phyloP scores from a whole-genome alignment of 768 basidiomycete genomes.

The Trametes elegans region DNA sequence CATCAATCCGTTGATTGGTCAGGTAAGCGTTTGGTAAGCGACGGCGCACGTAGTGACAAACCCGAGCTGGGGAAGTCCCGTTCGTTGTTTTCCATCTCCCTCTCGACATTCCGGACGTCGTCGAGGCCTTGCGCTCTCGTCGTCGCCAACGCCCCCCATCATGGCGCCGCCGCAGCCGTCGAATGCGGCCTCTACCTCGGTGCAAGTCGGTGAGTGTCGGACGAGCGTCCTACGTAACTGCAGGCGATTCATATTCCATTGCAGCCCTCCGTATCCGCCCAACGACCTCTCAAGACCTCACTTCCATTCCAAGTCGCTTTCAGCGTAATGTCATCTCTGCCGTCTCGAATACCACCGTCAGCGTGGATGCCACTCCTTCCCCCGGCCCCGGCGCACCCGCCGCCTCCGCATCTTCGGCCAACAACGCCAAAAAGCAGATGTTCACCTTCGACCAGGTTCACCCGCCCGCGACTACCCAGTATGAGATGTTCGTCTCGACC shows the following conservation, averaged over 20 bases:
- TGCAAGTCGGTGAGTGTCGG: conserved; percentile 84
- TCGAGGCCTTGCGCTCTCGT: conserved; percentile 25
- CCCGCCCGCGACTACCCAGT: conserved; percentile 79
- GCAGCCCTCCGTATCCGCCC: conserved; percentile 90
- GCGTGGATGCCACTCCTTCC: conserved; percentile 72
- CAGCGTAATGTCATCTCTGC: conserved; percentile 87
- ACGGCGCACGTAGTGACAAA: conserved; percentile 10
- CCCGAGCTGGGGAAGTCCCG: conserved; percentile 18
- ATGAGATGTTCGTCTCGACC: conserved; percentile 81
- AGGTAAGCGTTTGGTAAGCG: conserved; percentile 12
- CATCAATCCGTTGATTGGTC: conserved; percentile 18
- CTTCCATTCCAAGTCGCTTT: conserved; percentile 90
- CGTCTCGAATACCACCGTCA: conserved; percentile 66
- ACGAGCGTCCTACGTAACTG: not conserved
- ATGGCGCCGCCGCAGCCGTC: conserved; percentile 81
- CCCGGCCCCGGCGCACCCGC: conserved; percentile 49
- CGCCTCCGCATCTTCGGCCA: conserved; percentile 40
- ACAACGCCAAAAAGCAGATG: conserved; percentile 70
- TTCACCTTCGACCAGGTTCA: conserved; percentile 97
- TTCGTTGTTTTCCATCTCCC: conserved; percentile 20
- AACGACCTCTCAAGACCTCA: conserved; percentile 76
- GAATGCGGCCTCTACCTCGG: conserved; percentile 69
- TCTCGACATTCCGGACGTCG: conserved; percentile 24
- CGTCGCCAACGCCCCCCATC: conserved; percentile 29
- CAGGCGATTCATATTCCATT: conserved; percentile 21